Percentiles rank a stretch among this genome's conserved stretches.
phyloP scores from a whole-genome alignment of 306 rosid species.

The Cicer cuneatum region DNA sequence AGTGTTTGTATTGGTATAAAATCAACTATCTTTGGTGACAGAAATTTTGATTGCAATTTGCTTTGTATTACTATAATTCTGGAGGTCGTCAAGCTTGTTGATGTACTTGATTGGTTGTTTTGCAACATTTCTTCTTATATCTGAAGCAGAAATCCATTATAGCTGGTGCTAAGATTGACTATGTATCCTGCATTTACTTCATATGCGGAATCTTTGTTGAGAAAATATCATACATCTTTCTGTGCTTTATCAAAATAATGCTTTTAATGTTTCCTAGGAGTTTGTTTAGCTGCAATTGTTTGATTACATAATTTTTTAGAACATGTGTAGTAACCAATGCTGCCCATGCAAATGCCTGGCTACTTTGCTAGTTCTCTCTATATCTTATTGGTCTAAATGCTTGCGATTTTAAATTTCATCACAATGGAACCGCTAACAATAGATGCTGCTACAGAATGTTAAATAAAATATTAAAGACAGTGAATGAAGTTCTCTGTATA shows the following conservation, averaged over 20 bases:
- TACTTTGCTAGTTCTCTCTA: not conserved
- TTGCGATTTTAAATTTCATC: constrained; percentile 2
- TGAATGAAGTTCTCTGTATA: not conserved
- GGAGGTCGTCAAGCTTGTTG: not conserved
- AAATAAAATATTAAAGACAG: not conserved
- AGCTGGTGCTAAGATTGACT: not conserved
- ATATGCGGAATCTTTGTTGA: not conserved
- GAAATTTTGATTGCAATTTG: not conserved
- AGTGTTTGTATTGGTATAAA: not conserved
- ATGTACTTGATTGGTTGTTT: not conserved
- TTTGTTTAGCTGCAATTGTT: not conserved
- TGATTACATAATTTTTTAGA: not conserved
- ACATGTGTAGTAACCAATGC: not conserved
- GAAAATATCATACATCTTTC: not conserved
- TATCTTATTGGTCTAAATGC: not conserved
- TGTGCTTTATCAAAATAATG: not conserved
- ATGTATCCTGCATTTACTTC: not conserved
- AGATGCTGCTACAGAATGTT: not conserved
- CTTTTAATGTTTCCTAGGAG: not conserved
- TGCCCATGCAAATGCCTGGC: not conserved
- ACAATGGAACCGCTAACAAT: not conserved
- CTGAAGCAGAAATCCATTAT: not conserved
- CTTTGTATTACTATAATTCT: not conserved
- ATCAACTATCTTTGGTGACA: not conserved
- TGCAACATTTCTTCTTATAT: not conserved